Percentiles rank a stretch among this genome's conserved stretches.
Evolutionary conservation across 768 basidiomycete species (phyloP).

Genomic region (Termitomyces sp.): DNA sequence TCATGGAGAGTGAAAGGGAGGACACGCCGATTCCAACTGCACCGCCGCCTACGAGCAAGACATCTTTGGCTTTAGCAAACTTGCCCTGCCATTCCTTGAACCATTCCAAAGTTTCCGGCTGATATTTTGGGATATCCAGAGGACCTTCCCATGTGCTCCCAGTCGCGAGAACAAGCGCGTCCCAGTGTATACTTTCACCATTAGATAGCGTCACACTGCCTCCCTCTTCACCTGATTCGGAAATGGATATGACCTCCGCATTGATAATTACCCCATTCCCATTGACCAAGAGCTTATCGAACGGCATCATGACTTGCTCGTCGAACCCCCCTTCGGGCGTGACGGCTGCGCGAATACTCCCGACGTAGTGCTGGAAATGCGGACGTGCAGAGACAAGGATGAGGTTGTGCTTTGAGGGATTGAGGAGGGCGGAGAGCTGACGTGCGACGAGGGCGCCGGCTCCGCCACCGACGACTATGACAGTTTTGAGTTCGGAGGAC

Average conservation of each 20-base stretch:
- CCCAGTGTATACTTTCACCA: conserved; percentile 49
- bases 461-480: conserved; percentile 52
- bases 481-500: conserved; percentile 11
- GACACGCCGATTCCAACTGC: conserved; percentile 44
- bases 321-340: conserved; percentile 38
- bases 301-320: conserved; percentile 43
- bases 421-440: conserved; percentile 45
- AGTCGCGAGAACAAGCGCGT: conserved; percentile 54
- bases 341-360: conserved; percentile 49
- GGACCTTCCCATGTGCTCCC: conserved; percentile 54
- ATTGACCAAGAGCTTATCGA: conserved; percentile 43
- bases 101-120: conserved; percentile 20
- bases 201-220: conserved; percentile 43
- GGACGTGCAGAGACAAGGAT: conserved; percentile 51
- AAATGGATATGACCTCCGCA: conserved; percentile 30
- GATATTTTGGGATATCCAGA: conserved; percentile 35
- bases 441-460: conserved; percentile 43
- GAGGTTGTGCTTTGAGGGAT: conserved; percentile 43
- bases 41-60: conserved; percentile 55
- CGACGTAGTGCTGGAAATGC: conserved; percentile 45
- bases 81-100: conserved; percentile 26
- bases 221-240: conserved; percentile 29
- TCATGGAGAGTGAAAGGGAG: neutral
- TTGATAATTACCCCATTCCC: conserved; percentile 45
- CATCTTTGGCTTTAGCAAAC: conserved; percentile 34